Evolutionary conservation across 805 yeast genomes (phyloP).

Genomic region (Ogataea zsoltii): DNA sequence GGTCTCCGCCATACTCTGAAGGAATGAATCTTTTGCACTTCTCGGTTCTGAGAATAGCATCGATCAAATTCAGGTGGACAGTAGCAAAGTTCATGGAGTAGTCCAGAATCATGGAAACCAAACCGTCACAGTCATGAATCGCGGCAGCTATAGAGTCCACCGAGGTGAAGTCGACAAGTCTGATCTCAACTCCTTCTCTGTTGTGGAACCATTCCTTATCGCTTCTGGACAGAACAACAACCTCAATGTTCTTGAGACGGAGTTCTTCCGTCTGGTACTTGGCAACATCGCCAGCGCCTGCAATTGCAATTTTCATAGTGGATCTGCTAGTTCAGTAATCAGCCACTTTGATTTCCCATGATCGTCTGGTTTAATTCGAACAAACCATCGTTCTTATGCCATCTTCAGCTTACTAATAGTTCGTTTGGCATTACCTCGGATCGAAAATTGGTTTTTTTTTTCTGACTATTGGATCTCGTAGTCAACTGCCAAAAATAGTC

Average conservation of each 20-base stretch:
- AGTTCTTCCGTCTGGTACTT: not conserved
- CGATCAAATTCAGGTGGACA: conserved; percentile 2
- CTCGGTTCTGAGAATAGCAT: conserved; percentile 1
- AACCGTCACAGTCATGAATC: conserved; percentile 1
- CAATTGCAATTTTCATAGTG: conserved; percentile 2
- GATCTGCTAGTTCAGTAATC: not conserved
- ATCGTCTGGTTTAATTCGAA: not conserved
- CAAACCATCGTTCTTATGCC: too few species aligned
- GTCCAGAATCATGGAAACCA: conserved; percentile 2
- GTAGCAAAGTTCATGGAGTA: conserved; percentile 2
- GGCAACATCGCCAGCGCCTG: conserved; percentile 1
- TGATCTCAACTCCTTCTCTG: conserved; percentile 1
- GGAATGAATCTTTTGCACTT: conserved; percentile 2
- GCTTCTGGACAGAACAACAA: conserved; percentile 1
- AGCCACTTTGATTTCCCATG: too few species aligned
- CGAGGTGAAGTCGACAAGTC: not conserved
- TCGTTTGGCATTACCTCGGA: too few species aligned
- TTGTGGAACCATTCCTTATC: conserved; percentile 3
- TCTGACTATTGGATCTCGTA: not conserved
- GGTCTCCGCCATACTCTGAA: conserved; percentile 2
- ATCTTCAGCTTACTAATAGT: too few species aligned
- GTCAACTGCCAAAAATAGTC: not conserved
- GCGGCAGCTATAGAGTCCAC: not conserved
- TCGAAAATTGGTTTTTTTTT: too few species aligned
- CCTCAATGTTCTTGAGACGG: not conserved